These are phyloP conservation scores for Globisporangium spinosum DNA, from an alignment of 352 stramenopile species.

Conservation along the genomic window DNA sequence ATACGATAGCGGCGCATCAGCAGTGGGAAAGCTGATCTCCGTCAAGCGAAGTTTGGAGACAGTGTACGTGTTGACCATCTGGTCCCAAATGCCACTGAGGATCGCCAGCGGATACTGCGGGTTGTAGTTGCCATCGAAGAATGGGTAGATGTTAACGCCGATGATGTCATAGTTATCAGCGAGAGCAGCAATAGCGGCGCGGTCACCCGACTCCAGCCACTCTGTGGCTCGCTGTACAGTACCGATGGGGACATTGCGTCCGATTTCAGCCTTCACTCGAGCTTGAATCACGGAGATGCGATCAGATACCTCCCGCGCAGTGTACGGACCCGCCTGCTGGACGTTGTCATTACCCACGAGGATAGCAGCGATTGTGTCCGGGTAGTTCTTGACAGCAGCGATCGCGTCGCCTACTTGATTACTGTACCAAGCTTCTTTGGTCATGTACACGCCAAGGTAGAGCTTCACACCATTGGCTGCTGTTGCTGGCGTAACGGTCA, in stretches of 20 bases:
- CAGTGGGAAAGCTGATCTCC: conserved; percentile 59
- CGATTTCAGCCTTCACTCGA: conserved; percentile 27
- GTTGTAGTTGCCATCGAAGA: conserved; percentile 65
- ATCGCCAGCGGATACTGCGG: conserved; percentile 35
- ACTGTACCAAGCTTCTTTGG: conserved; percentile 54
- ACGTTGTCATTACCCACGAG: conserved; percentile 82
- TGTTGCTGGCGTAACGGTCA: conserved; percentile 36
- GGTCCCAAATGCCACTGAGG: conserved; percentile 57
- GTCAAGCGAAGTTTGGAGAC: conserved; percentile 57
- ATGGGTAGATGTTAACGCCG: conserved; percentile 80
- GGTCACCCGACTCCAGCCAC: conserved; percentile 36
- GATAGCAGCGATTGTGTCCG: conserved; percentile 50
- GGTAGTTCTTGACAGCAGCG: conserved; percentile 42
- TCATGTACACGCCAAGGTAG: conserved; percentile 80
- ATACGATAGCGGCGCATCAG: conserved; percentile 28
- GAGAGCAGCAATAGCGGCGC: conserved; percentile 40
- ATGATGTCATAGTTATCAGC: conserved; percentile 60
- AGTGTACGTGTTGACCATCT: conserved; percentile 45
- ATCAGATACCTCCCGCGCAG: conserved; percentile 30
- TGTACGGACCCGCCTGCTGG: conserved; percentile 37
- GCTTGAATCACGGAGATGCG: conserved; percentile 32
- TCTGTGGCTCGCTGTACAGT: conserved; percentile 70
- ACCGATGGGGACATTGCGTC: conserved; percentile 45
- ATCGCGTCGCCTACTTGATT: conserved; percentile 46
- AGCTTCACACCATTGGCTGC: conserved; percentile 48